Percentiles rank a stretch among this genome's conserved stretches.
These are phyloP conservation scores for Acanthamoeba divionensis DNA, from an alignment of 208 protist genomes.

Conservation along the genomic window DNA sequence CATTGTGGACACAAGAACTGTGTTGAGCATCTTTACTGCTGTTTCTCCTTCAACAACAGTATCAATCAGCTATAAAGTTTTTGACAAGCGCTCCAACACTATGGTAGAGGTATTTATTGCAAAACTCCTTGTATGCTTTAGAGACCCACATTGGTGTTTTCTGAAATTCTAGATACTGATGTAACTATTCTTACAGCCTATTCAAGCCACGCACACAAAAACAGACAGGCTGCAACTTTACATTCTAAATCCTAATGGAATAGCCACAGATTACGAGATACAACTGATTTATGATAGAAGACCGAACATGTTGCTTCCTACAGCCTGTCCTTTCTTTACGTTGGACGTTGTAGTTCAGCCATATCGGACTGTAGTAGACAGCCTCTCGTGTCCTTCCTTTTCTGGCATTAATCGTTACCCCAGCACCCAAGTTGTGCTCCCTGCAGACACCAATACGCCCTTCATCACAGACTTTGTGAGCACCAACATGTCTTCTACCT, in stretches of 20 bases:
- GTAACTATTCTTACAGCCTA: too few relatives aligned
- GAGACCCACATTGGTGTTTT: too few relatives aligned
- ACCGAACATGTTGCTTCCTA: neutral
- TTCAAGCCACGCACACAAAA: neutral
- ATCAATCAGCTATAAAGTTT: slow-evolving; percentile 8
- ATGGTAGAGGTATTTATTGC: neutral
- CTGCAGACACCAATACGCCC: neutral
- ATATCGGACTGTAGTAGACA: neutral
- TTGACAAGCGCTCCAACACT: neutral
- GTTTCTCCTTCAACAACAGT: too few relatives aligned
- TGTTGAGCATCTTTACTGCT: slow-evolving; percentile 14
- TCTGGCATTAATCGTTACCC: neutral
- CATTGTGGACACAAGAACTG: neutral
- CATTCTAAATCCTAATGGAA: neutral
- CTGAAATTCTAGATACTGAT: too few relatives aligned
- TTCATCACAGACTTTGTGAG: neutral
- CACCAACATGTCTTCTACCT: slow-evolving; percentile 12
- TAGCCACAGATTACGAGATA: neutral
- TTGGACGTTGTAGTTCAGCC: neutral
- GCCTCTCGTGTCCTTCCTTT: neutral
- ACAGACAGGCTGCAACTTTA: neutral
- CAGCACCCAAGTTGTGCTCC: neutral
- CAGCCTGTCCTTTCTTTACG: neutral
- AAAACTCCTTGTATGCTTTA: too few relatives aligned
- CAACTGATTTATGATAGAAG: neutral